phyloP scores from a whole-genome alignment of 2,329 filamentous ascomycete genomes.

The Pseudogymnoascus sp. region DNA sequence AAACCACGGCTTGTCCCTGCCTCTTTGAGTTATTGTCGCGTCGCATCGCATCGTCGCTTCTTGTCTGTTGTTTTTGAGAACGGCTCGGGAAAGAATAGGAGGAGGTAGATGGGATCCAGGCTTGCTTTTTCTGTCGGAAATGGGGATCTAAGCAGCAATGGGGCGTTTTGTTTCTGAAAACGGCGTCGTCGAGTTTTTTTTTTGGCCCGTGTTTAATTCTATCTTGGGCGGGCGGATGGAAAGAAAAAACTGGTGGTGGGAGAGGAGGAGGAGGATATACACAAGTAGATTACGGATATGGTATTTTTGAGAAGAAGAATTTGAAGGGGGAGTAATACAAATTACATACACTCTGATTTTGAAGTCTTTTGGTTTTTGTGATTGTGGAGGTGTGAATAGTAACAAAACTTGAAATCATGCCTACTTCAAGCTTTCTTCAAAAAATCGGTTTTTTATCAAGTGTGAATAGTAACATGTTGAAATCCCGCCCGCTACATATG shows the following conservation, averaged over 20 bases:
- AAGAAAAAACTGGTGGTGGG: not conserved
- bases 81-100: not conserved
- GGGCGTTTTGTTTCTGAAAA: not conserved
- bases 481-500: not conserved
- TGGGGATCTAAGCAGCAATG: not conserved
- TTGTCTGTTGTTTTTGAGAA: not conserved
- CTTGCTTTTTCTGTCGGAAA: not conserved
- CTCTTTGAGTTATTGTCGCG: not conserved
- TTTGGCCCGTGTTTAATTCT: not conserved
- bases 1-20: not conserved
- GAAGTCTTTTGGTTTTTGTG: not conserved
- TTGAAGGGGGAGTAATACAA: not conserved
- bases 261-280: not conserved
- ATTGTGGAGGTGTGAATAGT: not conserved
- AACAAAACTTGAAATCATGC: not conserved
- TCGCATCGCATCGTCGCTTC: not conserved
- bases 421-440: not conserved
- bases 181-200: not conserved
- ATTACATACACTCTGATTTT: conserved; percentile 1
- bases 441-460: not conserved
- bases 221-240: not conserved
- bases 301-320: not conserved
- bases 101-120: not conserved
- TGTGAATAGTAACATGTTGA: not conserved
- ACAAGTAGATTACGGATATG: not conserved